Base-by-base conservation (phyloP, 805 yeast species). In the Metschnikowia henanensis region DNA sequence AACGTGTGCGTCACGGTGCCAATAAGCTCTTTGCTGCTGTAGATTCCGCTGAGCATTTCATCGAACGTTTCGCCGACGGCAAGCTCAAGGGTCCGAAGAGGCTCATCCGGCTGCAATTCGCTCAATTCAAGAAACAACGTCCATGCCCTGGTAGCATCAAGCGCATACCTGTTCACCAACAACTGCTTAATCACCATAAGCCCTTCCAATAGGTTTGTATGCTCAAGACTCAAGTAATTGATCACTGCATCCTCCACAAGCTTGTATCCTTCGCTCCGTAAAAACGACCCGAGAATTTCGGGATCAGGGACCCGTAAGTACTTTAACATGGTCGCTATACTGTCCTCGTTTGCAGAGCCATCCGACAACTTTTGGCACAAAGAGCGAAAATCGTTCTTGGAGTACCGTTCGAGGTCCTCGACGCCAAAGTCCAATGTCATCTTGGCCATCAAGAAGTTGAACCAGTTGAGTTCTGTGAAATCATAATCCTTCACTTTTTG, bases 401-500 rank as follows among this genome's bases (percentile, higher is more conserved):
- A 37, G 29, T 34, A 47, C 15, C 42, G 56, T 5, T 56, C 46
- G 7, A 38, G 34, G 1, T 51, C 53, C 4, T 47, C 54, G 6
- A 31, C 35, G 5, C 51, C 55, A 13, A 41, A 37, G 10, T 41
- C 47, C 17, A 52, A 31, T 16, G 59, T 37, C 28, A 43, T 44
- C 20, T 46, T 64, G 6, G 68, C 68, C 20, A 61, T 53, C 57
- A 61, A 73, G 47, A 59, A 68, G 56, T 61, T 69, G 51, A 68
- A 66, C 70, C 77, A 71, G 38, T 71, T 65, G 26, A 61, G 47
- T 4, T 64, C 65, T 4, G 66, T 47, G 37, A 66, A 58, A 37
- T 62, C 61, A 44, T 71, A 66, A 3, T 61, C 62, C 16, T 50
- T 50, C 2, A 56, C 58, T 36, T 65, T 64, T 31, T 63, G 65